Conservation (phyloP, 2,329 filamentous ascomycete species). For the Pyrenochaeta sp. region DNA sequence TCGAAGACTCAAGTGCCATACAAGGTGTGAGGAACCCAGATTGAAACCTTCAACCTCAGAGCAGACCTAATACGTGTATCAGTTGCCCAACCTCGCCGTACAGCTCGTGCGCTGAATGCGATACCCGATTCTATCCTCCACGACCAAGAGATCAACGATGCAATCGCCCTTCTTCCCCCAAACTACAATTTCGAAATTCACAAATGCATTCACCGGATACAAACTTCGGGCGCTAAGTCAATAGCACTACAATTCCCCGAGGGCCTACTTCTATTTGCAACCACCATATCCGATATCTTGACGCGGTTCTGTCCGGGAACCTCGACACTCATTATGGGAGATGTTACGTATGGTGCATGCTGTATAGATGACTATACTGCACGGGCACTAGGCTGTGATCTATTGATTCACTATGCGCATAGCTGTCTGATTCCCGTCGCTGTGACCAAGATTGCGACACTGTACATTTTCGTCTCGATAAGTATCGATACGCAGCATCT, state of each 20-base stretch:
- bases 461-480: conserved; percentile 99
- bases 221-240: conserved; percentile 77
- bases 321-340: conserved; percentile 97
- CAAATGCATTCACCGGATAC: conserved; percentile 96
- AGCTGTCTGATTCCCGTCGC: conserved; percentile 96
- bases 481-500: conserved; percentile 92
- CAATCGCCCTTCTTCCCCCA: conserved; percentile 84
- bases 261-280: conserved; percentile 92
- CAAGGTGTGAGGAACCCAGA: conserved; percentile 64
- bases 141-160: conserved; percentile 84
- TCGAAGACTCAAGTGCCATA: conserved; percentile 71
- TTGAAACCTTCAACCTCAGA: too few species aligned
- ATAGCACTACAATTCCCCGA: conserved; percentile 98
- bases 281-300: conserved; percentile 95
- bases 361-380: conserved; percentile 99
- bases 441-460: conserved; percentile 93
- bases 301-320: conserved; percentile 91
- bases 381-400: conserved; percentile 88
- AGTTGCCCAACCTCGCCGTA: conserved; percentile 77
- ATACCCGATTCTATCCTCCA: conserved; percentile 88
- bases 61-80: conserved; percentile 10
- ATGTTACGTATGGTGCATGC: conserved; percentile 97
- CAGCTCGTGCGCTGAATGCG: conserved; percentile 85
- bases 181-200: conserved; percentile 99
- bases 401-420: conserved; percentile 96